phyloP scores from a whole-genome alignment of 331 rosid genomes.

The Rosa hybrid region DNA sequence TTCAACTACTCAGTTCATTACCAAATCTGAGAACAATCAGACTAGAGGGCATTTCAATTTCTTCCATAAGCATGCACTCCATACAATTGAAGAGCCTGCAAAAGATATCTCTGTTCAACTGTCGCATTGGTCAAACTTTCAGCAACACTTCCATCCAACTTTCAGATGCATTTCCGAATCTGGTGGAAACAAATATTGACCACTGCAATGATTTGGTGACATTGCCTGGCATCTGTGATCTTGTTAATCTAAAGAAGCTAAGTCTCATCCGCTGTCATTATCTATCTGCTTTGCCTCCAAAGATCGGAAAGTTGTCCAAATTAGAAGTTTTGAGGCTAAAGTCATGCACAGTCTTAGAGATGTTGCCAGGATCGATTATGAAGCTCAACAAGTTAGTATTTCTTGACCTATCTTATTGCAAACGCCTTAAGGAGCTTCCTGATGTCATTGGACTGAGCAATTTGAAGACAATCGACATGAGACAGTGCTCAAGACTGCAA shows the following conservation, averaged over 20 bases:
- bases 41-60: background rate
- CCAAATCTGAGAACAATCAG: background rate
- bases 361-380: slow-evolving; percentile 23
- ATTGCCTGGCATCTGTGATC: slow-evolving; percentile 20
- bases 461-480: slow-evolving; percentile 22
- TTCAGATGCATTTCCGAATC: slow-evolving; percentile 20
- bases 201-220: slow-evolving; percentile 20
- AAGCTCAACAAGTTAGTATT: slow-evolving; percentile 8
- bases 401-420: slow-evolving; percentile 28
- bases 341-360: slow-evolving; percentile 27
- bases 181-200: slow-evolving; percentile 23
- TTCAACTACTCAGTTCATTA: slow-evolving; percentile 22
- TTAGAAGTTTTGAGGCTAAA: slow-evolving; percentile 34
- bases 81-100: background rate
- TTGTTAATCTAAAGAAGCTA: slow-evolving; percentile 9
- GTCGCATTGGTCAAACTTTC: slow-evolving; percentile 15
- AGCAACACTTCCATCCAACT: slow-evolving; percentile 8
- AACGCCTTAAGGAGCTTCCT: slow-evolving; percentile 25
- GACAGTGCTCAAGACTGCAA: slow-evolving; percentile 12
- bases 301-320: slow-evolving; percentile 19
- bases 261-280: slow-evolving; percentile 21
- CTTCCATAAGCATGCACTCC: background rate
- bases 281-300: slow-evolving; percentile 25
- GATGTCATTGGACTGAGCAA: slow-evolving; percentile 20
- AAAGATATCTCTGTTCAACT: slow-evolving; percentile 21